Evolutionary conservation across 768 basidiomycete genomes (phyloP).

Genomic region (Gloeopeniophorella convolvens): DNA sequence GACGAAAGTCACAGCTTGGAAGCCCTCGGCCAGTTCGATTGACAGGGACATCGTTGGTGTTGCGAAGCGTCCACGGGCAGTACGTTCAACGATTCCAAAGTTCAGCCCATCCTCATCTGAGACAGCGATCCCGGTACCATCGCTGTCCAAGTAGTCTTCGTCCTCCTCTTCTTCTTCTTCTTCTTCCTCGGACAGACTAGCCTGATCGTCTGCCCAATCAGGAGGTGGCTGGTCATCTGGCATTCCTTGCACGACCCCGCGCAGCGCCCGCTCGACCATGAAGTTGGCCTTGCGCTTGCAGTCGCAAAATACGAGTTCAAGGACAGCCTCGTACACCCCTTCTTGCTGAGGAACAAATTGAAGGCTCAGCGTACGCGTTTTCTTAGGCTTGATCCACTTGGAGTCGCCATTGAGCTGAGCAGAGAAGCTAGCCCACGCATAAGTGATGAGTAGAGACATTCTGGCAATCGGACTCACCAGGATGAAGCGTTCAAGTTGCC

Average conservation of each 20-base stretch:
- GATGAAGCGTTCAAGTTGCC: not conserved
- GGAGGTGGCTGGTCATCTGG: not conserved
- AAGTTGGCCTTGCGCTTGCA: not conserved
- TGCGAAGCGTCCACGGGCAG: conserved; percentile 21
- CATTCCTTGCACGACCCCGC: not conserved
- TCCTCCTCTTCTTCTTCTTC: conserved; percentile 8
- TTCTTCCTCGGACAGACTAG: not conserved
- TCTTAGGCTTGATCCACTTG: not conserved
- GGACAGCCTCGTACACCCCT: conserved; percentile 4
- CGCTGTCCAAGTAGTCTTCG: conserved; percentile 33
- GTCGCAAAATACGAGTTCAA: conserved; percentile 11
- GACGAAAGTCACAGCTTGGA: conserved; percentile 13
- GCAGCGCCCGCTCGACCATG: conserved; percentile 1
- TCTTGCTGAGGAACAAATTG: conserved; percentile 5
- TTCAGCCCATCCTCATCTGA: conserved; percentile 33
- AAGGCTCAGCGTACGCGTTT: not conserved
- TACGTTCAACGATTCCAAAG: conserved; percentile 44
- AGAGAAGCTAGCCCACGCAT: not conserved
- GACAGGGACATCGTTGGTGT: conserved; percentile 11
- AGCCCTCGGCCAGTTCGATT: conserved; percentile 10
- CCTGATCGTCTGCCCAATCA: not conserved
- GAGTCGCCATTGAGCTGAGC: not conserved
- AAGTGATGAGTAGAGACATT: not conserved
- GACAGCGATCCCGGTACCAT: conserved; percentile 39
- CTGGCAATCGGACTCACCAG: not conserved